These are phyloP conservation scores for Aegilops umbellulata DNA, from an alignment of 176 grass and related monocot species.

Conservation along the genomic window DNA sequence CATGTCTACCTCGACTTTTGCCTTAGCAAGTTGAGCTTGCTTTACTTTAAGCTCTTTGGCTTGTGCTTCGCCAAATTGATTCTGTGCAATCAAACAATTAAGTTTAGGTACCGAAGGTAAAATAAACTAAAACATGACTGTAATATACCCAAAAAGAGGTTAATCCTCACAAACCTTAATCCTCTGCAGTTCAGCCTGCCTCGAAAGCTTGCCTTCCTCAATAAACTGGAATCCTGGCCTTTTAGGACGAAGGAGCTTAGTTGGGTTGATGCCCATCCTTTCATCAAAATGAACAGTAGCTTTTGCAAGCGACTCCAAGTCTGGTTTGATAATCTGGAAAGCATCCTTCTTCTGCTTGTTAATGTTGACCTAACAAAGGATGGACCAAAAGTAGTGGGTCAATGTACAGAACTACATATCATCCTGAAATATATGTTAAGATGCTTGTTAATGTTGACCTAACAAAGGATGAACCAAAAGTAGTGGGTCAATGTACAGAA, in stretches of 20 bases:
- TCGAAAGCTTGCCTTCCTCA: conserved; percentile 88
- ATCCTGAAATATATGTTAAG: conserved; percentile 1
- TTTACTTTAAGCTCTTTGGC: conserved; percentile 88
- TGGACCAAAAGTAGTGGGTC: conserved; percentile 20
- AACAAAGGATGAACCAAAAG: conserved; percentile 25
- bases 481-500: not conserved
- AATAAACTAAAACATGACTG: conserved; percentile 4
- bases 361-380: conserved; percentile 77
- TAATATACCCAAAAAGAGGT: conserved; percentile 13
- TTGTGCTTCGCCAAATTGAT: conserved; percentile 99
- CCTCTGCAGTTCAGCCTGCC: conserved; percentile 84
- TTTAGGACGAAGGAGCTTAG: conserved; percentile 79
- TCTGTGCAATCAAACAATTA: conserved; percentile 41
- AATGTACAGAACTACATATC: not conserved
- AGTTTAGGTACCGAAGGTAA: conserved; percentile 7
- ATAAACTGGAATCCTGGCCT: conserved; percentile 88
- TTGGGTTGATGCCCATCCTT: conserved; percentile 88
- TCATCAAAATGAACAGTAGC: conserved; percentile 88
- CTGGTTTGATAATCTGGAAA: conserved; percentile 97
- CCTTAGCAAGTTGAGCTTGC: conserved; percentile 91
- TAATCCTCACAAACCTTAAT: conserved; percentile 56
- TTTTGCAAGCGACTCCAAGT: conserved; percentile 79
- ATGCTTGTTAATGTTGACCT: conserved; percentile 94
- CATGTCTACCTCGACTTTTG: conserved; percentile 79
- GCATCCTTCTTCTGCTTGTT: conserved; percentile 98